Conservation (phyloP, 345 rosid species). For the Orychophragmus violaceus region DNA sequence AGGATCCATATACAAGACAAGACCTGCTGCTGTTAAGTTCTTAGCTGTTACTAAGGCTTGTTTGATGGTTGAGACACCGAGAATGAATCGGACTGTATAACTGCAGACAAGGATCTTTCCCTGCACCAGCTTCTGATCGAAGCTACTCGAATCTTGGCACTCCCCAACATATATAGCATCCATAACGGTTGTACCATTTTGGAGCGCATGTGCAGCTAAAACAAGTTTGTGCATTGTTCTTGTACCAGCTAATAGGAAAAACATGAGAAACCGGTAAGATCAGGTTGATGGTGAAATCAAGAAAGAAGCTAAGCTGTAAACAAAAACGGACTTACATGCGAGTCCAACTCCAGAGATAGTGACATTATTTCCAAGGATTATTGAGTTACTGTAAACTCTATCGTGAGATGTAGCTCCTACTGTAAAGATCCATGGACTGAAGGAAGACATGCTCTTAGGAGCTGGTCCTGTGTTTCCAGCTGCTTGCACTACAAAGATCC, state of each 20-base stretch:
- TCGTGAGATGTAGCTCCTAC: constrained; percentile 97
- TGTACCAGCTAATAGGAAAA: constrained; percentile 45
- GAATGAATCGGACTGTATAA: constrained; percentile 84
- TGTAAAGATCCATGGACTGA: constrained; percentile 96
- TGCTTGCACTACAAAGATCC: constrained; percentile 97
- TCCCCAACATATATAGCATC: constrained; percentile 79
- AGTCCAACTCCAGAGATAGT: constrained; percentile 88
- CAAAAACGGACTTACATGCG: constrained; percentile 56
- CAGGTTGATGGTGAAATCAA: neutral
- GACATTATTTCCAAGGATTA: constrained; percentile 71
- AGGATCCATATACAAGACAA: constrained; percentile 88
- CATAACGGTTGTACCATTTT: constrained; percentile 51
- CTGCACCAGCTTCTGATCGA: constrained; percentile 48
- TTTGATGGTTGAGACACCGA: constrained; percentile 80
- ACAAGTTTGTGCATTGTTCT: constrained; percentile 52
- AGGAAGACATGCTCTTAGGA: constrained; percentile 89
- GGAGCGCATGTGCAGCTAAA: constrained; percentile 69
- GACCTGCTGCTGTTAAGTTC: constrained; percentile 83
- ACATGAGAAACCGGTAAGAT: neutral
- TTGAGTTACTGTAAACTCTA: constrained; percentile 66
- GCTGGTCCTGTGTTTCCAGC: constrained; percentile 99
- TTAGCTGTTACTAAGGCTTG: constrained; percentile 67
- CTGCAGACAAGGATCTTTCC: constrained; percentile 88
- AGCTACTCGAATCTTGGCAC: constrained; percentile 77
- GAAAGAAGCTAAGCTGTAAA: neutral